Evolutionary conservation across 2,329 filamentous ascomycete genomes (phyloP).

Genomic region (Metarhizium guizhouense): DNA sequence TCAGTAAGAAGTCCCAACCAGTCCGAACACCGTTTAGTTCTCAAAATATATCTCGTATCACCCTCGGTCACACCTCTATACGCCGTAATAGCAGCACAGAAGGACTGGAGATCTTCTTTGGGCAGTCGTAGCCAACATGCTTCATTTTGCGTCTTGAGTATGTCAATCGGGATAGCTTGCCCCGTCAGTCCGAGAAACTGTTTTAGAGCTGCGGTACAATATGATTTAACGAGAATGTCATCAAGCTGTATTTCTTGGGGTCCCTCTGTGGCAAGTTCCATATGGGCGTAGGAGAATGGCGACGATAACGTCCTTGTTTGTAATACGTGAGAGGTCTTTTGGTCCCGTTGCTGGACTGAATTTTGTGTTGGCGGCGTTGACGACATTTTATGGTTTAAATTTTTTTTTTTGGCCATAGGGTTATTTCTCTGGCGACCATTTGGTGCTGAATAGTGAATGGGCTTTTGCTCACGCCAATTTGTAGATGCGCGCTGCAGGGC

Average conservation of each 20-base stretch:
- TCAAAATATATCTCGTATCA: slow-evolving; percentile 39
- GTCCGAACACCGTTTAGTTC: slow-evolving; percentile 49
- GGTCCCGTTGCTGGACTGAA: slow-evolving; percentile 16
- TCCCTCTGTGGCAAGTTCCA: slow-evolving; percentile 34
- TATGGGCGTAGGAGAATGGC: slow-evolving; percentile 47
- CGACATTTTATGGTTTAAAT: background rate
- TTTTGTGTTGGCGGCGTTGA: background rate
- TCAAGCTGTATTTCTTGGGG: slow-evolving; percentile 36
- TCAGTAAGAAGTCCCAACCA: slow-evolving; percentile 55
- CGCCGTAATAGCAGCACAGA: slow-evolving; percentile 57
- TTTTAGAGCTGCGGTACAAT: slow-evolving; percentile 53
- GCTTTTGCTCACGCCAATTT: background rate
- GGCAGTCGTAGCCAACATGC: slow-evolving; percentile 60
- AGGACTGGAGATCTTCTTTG: slow-evolving; percentile 46
- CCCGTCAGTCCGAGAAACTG: slow-evolving; percentile 66
- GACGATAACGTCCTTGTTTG: slow-evolving; percentile 44
- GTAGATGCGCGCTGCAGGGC: background rate
- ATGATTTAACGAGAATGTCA: slow-evolving; percentile 50
- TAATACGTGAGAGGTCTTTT: slow-evolving; percentile 37
- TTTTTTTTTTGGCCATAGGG: background rate
- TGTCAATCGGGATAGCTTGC: slow-evolving; percentile 57
- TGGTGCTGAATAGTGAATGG: background rate
- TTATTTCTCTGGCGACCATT: background rate
- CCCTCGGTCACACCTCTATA: slow-evolving; percentile 44
- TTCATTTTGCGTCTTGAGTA: slow-evolving; percentile 49